phyloP scores from a whole-genome alignment of 1,139 yeast genomes.

The Candida neerlandica region DNA sequence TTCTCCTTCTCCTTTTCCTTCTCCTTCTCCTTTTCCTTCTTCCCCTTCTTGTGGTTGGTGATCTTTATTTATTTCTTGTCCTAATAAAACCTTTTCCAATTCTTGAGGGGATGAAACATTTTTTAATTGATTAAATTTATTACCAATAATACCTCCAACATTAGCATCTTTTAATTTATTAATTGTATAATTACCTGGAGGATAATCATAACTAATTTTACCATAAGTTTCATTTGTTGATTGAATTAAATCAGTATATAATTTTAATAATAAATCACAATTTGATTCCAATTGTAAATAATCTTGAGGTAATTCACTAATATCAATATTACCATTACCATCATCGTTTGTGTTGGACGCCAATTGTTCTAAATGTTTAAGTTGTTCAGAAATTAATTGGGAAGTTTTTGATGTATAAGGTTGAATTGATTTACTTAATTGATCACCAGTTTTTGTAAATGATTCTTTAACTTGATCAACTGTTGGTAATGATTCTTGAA shows the following conservation, averaged over 20 bases:
- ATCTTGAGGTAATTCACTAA: constrained; percentile 72
- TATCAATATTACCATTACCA: constrained; percentile 34
- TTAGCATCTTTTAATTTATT: constrained; percentile 57
- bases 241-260: constrained; percentile 60
- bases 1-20: constrained; percentile 6
- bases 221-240: constrained; percentile 63
- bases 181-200: constrained; percentile 60
- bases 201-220: constrained; percentile 71
- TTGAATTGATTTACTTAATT: constrained; percentile 42
- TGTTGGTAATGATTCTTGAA: constrained; percentile 47
- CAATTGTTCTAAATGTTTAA: constrained; percentile 48
- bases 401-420: constrained; percentile 47
- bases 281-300: constrained; percentile 66
- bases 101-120: constrained; percentile 66
- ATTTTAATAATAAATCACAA: constrained; percentile 62
- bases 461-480: constrained; percentile 44
- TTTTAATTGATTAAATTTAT: constrained; percentile 58
- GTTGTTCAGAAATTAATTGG: constrained; percentile 40
- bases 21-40: neutral
- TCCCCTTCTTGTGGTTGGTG: too few species aligned
- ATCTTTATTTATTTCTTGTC: constrained; percentile 21
- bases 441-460: constrained; percentile 43
- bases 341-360: constrained; percentile 23
- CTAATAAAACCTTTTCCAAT: constrained; percentile 54
- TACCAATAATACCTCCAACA: constrained; percentile 58